Percentiles rank a stretch among this genome's conserved stretches.
Conservation (phyloP, 148 eudicot genomes). For the Spergularia bocconei region DNA sequence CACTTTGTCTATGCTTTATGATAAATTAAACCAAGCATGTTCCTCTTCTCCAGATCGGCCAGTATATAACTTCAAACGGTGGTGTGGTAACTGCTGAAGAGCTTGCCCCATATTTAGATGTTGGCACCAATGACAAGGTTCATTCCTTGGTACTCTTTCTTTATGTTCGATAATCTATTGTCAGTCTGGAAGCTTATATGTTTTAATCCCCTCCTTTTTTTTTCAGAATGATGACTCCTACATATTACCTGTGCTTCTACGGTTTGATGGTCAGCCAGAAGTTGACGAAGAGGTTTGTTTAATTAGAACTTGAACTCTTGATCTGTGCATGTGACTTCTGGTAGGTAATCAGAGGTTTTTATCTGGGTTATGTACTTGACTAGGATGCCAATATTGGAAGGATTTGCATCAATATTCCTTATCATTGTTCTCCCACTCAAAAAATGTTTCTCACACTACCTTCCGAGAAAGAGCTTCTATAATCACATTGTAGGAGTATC, state of each 20-base stretch:
- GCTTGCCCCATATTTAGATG: slow-evolving; percentile 94
- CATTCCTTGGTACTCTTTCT: slow-evolving; percentile 20
- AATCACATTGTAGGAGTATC: not conserved
- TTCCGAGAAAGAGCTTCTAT: not conserved
- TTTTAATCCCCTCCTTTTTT: slow-evolving; percentile 13
- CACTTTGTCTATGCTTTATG: not conserved
- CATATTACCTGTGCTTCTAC: slow-evolving; percentile 83
- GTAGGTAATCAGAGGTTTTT: not conserved
- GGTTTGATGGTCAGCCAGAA: slow-evolving; percentile 94
- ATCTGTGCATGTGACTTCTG: slow-evolving; percentile 8
- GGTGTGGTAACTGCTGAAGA: slow-evolving; percentile 97
- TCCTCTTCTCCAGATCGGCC: slow-evolving; percentile 63
- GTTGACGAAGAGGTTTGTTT: slow-evolving; percentile 80
- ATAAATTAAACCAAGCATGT: not conserved
- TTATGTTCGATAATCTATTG: slow-evolving; percentile 2
- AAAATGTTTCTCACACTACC: slow-evolving; percentile 3
- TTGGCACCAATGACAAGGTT: slow-evolving; percentile 48
- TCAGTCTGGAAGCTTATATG: not conserved
- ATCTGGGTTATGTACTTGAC: not conserved
- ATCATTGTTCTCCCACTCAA: not conserved
- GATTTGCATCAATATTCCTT: slow-evolving; percentile 12
- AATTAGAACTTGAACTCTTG: not conserved
- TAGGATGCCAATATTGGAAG: not conserved
- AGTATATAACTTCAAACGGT: slow-evolving; percentile 75
- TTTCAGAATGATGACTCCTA: slow-evolving; percentile 84